Evolutionary conservation across 768 basidiomycete species (phyloP).

Genomic region (Vararia minispora): DNA sequence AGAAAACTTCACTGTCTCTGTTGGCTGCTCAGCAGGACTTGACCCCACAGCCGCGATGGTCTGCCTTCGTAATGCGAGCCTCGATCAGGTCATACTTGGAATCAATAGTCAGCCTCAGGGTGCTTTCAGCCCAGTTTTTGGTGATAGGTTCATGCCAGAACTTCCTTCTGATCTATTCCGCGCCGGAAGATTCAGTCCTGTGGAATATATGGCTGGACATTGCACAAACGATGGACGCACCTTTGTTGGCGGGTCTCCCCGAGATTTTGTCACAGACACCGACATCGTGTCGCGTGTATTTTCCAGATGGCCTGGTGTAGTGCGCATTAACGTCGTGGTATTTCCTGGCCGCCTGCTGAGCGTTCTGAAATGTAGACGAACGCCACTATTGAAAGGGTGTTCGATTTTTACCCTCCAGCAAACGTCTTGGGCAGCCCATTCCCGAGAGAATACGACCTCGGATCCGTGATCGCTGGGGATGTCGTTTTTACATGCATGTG

Average conservation of each 20-base stretch:
- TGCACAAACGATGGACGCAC: slow-evolving; percentile 33
- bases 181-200: slow-evolving; percentile 21
- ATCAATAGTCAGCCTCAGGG: slow-evolving; percentile 21
- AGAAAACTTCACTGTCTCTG: too few species aligned
- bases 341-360: too few species aligned
- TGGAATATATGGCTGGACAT: slow-evolving; percentile 30
- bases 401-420: slow-evolving; percentile 29
- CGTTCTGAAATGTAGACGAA: slow-evolving; percentile 19
- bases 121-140: slow-evolving; percentile 17
- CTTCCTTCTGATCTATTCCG: slow-evolving; percentile 27
- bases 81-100: slow-evolving; percentile 27
- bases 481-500: slow-evolving; percentile 35
- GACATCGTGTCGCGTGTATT: slow-evolving; percentile 24
- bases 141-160: slow-evolving; percentile 17
- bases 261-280: slow-evolving; percentile 28
- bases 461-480: slow-evolving; percentile 30
- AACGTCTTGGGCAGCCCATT: slow-evolving; percentile 25
- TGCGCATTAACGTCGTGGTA: slow-evolving; percentile 13
- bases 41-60: too few species aligned
- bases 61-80: slow-evolving; percentile 27
- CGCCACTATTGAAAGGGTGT: slow-evolving; percentile 23
- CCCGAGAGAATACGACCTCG: slow-evolving; percentile 29
- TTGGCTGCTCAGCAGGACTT: too few species aligned
- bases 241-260: slow-evolving; percentile 27
- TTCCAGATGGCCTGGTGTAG: slow-evolving; percentile 24